A percentile compares a stretch with the other conserved stretches of the same genome.
These are phyloP conservation scores for Sequoiadendron giganteum DNA, from an alignment of 75 land plant genomes.

Conservation along the genomic window DNA sequence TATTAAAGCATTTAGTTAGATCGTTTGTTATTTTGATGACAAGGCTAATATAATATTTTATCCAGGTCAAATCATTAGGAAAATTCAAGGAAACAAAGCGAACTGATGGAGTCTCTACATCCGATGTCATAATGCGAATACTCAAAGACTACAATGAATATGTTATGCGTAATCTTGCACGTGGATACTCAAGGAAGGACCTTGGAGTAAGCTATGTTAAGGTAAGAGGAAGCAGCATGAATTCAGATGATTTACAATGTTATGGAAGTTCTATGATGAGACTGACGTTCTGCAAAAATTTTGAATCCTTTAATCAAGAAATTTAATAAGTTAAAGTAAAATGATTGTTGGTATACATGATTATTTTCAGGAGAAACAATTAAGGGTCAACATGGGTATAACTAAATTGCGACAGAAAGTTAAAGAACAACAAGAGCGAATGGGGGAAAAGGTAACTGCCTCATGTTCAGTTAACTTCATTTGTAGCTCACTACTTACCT, in stretches of 20 bases:
- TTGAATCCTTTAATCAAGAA: background rate
- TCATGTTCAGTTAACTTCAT: background rate
- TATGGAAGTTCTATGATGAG: background rate
- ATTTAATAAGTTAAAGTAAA: background rate
- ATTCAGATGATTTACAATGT: background rate
- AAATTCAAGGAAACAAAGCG: conserved; percentile 43
- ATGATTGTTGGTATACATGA: conserved; percentile 3
- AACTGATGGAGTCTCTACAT: conserved; percentile 46
- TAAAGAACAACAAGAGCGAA: conserved; percentile 65
- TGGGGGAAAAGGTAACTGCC: conserved; percentile 41
- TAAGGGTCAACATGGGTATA: conserved; percentile 60
- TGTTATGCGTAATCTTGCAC: conserved; percentile 58
- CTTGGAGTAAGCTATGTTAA: conserved; percentile 57
- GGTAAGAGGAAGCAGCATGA: conserved; percentile 16
- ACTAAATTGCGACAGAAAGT: conserved; percentile 55
- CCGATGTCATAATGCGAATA: conserved; percentile 49
- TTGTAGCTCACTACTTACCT: background rate
- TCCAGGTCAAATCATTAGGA: conserved; percentile 45
- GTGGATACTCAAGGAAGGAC: conserved; percentile 52
- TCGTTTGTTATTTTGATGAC: background rate
- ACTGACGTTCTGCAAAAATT: background rate
- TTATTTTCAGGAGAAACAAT: conserved; percentile 49
- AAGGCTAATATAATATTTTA: background rate
- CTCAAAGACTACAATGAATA: conserved; percentile 52
- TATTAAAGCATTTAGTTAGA: background rate